Percentiles rank a stretch among this genome's conserved stretches.
These are phyloP conservation scores for Sisymbrium irio DNA, from an alignment of 345 rosid genomes.

Conservation along the genomic window DNA sequence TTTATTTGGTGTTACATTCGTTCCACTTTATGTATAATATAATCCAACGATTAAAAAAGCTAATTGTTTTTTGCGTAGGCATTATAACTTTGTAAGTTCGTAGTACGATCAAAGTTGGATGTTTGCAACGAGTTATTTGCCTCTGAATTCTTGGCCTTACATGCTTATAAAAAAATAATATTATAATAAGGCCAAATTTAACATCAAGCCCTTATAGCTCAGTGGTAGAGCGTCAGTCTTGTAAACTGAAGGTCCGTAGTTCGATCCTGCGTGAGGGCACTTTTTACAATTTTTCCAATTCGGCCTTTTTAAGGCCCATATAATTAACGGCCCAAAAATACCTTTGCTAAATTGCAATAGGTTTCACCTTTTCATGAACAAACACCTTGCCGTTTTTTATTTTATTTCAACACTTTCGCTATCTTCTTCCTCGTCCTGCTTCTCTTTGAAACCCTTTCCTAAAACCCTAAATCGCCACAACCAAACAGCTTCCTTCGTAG, in stretches of 20 bases:
- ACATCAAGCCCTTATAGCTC: slow-evolving; percentile 60
- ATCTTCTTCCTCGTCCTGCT: not conserved
- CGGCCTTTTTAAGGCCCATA: not conserved
- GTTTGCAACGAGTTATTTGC: not conserved
- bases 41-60: no score
- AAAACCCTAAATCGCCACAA: slow-evolving; percentile 30
- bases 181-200: not conserved
- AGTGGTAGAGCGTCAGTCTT: slow-evolving; percentile 94
- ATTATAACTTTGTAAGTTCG: no score
- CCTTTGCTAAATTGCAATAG: not conserved
- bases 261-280: slow-evolving; percentile 39
- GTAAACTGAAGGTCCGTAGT: slow-evolving; percentile 82
- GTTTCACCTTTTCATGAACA: not conserved
- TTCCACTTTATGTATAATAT: no score
- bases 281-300: not conserved
- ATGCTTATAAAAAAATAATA: not conserved
- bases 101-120: not conserved
- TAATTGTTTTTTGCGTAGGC: no score
- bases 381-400: slow-evolving; percentile 20
- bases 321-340: not conserved
- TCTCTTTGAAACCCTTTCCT: not conserved
- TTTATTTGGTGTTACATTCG: no score
- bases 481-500: not conserved
- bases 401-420: not conserved
- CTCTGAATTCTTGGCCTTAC: not conserved